Evolutionary conservation across 108 stramenopile genomes (phyloP).

Genomic region (Skeletonema tropicum): DNA sequence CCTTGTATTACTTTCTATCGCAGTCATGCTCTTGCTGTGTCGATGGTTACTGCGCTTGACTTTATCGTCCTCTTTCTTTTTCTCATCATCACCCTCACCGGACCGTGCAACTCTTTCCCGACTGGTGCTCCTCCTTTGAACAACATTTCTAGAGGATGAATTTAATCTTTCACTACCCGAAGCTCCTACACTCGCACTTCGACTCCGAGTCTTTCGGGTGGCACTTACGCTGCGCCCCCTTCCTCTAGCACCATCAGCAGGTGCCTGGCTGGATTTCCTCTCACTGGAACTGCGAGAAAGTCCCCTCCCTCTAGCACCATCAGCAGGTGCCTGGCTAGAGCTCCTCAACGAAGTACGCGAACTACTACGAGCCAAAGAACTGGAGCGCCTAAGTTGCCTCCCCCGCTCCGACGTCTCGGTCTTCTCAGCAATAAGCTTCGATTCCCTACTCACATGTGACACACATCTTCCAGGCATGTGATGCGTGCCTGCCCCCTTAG

Average conservation of each 20-base stretch:
- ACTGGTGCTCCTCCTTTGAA: background rate
- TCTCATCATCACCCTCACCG: background rate
- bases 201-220: background rate
- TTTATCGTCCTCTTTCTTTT: background rate
- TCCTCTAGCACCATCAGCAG: background rate
- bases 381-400: background rate
- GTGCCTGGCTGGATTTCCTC: background rate
- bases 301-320: background rate
- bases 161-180: background rate
- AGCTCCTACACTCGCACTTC: background rate
- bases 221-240: background rate
- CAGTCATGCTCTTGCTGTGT: background rate
- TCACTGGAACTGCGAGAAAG: no score
- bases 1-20: background rate
- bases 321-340: background rate
- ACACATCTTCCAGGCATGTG: conserved; percentile 16
- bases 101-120: background rate
- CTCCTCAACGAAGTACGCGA: background rate
- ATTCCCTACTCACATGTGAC: conserved; percentile 3
- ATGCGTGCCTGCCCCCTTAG: background rate
- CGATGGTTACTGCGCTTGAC: background rate
- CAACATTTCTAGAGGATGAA: background rate
- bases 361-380: background rate
- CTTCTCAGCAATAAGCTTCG: background rate
- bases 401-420: conserved; percentile 3